These are phyloP conservation scores for Coemansia sp. DNA, from an alignment of 192 early-diverging fungal species.

Conservation along the genomic window DNA sequence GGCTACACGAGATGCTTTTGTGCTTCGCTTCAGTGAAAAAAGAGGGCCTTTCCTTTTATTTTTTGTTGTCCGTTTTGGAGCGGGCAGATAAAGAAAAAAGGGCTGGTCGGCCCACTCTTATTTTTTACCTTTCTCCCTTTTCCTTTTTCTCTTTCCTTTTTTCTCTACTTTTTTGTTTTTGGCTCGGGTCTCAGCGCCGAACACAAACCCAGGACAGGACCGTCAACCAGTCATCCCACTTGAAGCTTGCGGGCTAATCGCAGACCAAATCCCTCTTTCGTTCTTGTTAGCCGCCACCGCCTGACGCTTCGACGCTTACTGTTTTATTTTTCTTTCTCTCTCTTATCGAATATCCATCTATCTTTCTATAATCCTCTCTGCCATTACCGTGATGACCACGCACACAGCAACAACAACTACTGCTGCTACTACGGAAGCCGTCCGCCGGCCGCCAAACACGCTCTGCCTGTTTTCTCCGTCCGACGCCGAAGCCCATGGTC, in stretches of 20 bases:
- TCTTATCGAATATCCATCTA: not conserved
- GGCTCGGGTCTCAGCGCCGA: not conserved
- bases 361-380: too few relatives aligned
- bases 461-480: conserved; percentile 24
- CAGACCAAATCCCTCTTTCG: not conserved
- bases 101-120: not conserved
- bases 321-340: not conserved
- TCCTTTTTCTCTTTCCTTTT: conserved; percentile 5
- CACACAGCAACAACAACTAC: conserved; percentile 16
- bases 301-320: too few relatives aligned
- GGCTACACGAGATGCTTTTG: too few relatives aligned
- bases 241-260: too few relatives aligned
- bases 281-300: too few relatives aligned
- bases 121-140: not conserved
- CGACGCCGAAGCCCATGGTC: not conserved
- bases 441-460: conserved; percentile 14
- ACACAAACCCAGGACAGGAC: not conserved
- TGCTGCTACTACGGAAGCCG: not conserved
- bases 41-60: not conserved
- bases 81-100: not conserved
- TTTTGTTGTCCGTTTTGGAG: not conserved
- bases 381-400: conserved; percentile 14
- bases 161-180: not conserved
- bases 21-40: not conserved
- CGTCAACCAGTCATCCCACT: not conserved